Base-by-base conservation (phyloP, 2,329 filamentous ascomycete species). In the Penicillium hordei region DNA sequence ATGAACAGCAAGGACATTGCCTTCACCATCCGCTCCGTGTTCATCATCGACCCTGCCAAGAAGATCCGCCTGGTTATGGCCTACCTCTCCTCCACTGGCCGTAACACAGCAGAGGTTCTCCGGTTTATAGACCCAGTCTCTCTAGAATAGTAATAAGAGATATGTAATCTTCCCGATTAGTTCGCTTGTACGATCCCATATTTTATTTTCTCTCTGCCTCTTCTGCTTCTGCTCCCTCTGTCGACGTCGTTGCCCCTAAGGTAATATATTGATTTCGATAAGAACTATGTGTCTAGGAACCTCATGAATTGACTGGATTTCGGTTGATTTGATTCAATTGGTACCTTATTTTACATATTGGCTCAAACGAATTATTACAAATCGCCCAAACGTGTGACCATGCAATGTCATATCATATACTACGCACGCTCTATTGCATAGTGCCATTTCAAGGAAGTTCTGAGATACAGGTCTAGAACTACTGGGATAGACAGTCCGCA, bases 11-110 rank as follows among this genome's bases (percentile, higher is more conserved):
- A 91, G 84, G 89, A 89, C 60, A 62, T 70, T 63, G 60, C 92
- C 55, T 93, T 96, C 80, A 96, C 93, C 68, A 96, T 97, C 79
- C 91, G 93, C 71, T 91, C 89, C 68, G 93, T 96, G 73, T 96
- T 95, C 83, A 83, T 96, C 79, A 94, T 96, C 76, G 92, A 96
- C 81, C 92, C 92, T 64, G 86, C 86, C 78, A 96, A 96, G 87
- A 93, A 89, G 77, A 94, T 96, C 79, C 89, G 93, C 69, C 86
- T 93, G 74, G 95, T 91, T 75, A 89, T 96, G 81, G 88, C 90
- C 73, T 97, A 96, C 83, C 93, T 93, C 44, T 92, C 93, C 60
- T 93, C 89, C 59, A 95, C 91, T 45, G 93, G 93, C 78, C 87
- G 89, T 73, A 93, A 92, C 83, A 87, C 88, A 62, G 83, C 86